Evolutionary conservation across 2,329 filamentous ascomycete species (phyloP).

Genomic region (Fusarium metavorans): DNA sequence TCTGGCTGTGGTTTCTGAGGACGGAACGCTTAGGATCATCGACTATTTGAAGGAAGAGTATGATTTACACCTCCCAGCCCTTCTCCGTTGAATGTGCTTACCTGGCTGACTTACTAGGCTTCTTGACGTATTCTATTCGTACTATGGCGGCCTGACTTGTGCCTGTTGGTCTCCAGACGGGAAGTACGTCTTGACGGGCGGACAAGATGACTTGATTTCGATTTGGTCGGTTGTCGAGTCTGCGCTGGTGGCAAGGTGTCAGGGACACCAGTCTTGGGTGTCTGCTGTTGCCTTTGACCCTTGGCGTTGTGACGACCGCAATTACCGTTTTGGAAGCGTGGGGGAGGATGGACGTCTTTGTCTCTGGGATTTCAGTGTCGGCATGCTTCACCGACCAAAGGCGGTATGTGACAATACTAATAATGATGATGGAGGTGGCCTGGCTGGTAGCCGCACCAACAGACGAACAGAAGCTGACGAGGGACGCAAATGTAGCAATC

Average conservation of each 20-base stretch:
- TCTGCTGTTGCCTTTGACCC: slow-evolving; percentile 94
- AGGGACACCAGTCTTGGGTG: slow-evolving; percentile 97
- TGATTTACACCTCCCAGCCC: slow-evolving; percentile 45
- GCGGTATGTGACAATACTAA: slow-evolving; percentile 66
- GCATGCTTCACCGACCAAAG: slow-evolving; percentile 94
- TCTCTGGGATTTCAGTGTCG: slow-evolving; percentile 97
- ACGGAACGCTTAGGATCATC: slow-evolving; percentile 89
- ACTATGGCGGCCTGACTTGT: slow-evolving; percentile 92
- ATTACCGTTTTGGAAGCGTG: slow-evolving; percentile 95
- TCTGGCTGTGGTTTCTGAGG: slow-evolving; percentile 90
- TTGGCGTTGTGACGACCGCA: slow-evolving; percentile 95
- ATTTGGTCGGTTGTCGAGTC: slow-evolving; percentile 93
- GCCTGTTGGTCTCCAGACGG: slow-evolving; percentile 98
- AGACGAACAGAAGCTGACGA: slow-evolving; percentile 26
- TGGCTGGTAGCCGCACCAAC: not conserved
- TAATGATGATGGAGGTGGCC: not conserved
- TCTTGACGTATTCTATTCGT: slow-evolving; percentile 88
- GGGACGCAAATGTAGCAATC: slow-evolving; percentile 31
- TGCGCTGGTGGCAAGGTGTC: slow-evolving; percentile 88
- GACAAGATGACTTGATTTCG: slow-evolving; percentile 94
- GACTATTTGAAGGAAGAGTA: slow-evolving; percentile 93
- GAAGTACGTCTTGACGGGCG: slow-evolving; percentile 93
- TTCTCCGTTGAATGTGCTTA: not conserved
- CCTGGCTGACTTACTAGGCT: slow-evolving; percentile 64
- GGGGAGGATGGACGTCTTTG: slow-evolving; percentile 92